Evolutionary conservation across 148 eudicot species (phyloP), one percentile per base, ranked within the genome.

Genomic region (Rheum nobile): DNA sequence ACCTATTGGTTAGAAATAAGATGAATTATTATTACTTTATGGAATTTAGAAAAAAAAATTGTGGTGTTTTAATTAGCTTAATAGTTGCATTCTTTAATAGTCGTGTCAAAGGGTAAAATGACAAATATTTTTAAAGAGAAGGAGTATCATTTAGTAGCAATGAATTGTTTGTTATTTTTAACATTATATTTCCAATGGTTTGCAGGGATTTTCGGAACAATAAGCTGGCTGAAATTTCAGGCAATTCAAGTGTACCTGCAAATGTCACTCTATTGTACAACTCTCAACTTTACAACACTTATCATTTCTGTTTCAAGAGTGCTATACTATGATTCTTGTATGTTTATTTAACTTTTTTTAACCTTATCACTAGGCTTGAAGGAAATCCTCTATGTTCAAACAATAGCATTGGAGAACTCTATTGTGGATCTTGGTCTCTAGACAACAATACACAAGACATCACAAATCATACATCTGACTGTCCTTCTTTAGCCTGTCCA

Each of bases 171-270:
- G n/a, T n/a, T n/a, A n/a, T n/a, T n/a, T n/a, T n/a, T n/a, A n/a
- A n/a, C n/a, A 24, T 2, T 65, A 65, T 65, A 41, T 32, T 65
- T 34, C 21, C n/a, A 34, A 65, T 65, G n/a, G 37, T 63, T n/a
- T 85, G 85, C 91, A 94, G 97, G 80, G 94, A 94, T 85, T 82
- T 94, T 67, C 88, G 76, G 67, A 80, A 85, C 67, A 94, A 94
- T 80, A 72, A 74, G 34, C 80, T 94, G 42, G 83, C 92, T 46
- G 80, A 81, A 71, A 75, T 88, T 70, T 76, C 82, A 35, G 93
- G 95, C 41, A 79, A 75, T 82, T 84, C 88, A 19, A 77, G 75
- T 76, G 84, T 89, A 79, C 91, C 93, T 22, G 75, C 29, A 74
- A 88, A 94, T 82, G 96, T 91, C 29, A 82, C 84, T 42, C 65